Percentiles rank a stretch among this genome's conserved stretches.
These are phyloP conservation scores for Aspergillus ellipticus DNA, from an alignment of 495 filamentous ascomycete genomes.

Conservation along the genomic window DNA sequence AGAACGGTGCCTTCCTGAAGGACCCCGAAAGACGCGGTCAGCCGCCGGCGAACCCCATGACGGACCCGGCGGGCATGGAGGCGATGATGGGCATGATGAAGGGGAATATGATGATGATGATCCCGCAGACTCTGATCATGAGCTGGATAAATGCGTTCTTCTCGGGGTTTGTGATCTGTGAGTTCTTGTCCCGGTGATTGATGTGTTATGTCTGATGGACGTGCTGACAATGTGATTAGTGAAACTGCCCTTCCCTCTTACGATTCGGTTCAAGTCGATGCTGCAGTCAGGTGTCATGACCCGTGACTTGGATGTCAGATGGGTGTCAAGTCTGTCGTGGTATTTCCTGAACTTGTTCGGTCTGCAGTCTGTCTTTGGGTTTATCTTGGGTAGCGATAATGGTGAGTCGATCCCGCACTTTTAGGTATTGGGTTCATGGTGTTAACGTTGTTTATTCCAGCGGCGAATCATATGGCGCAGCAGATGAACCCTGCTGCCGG, in stretches of 20 bases:
- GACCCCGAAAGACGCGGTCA: slow-evolving; percentile 81
- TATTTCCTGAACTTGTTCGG: slow-evolving; percentile 98
- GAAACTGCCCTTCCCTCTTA: slow-evolving; percentile 97
- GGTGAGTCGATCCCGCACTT: slow-evolving; percentile 49
- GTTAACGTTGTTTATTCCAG: slow-evolving; percentile 48
- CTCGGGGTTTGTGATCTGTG: slow-evolving; percentile 94
- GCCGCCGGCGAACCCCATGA: slow-evolving; percentile 90
- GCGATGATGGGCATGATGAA: slow-evolving; percentile 99
- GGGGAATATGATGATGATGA: slow-evolving; percentile 99
- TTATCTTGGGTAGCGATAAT: slow-evolving; percentile 92
- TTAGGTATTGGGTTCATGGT: neutral
- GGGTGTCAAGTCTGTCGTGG: slow-evolving; percentile 98
- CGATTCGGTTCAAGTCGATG: slow-evolving; percentile 99
- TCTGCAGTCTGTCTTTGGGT: slow-evolving; percentile 95
- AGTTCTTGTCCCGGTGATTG: slow-evolving; percentile 26
- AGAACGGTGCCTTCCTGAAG: slow-evolving; percentile 83
- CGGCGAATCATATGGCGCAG: slow-evolving; percentile 89
- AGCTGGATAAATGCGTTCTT: slow-evolving; percentile 99
- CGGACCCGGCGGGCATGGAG: slow-evolving; percentile 96
- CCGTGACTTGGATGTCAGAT: slow-evolving; percentile 90
- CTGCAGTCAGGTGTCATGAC: slow-evolving; percentile 94
- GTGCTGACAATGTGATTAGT: slow-evolving; percentile 55
- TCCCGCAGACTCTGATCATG: slow-evolving; percentile 98
- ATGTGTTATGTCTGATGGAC: slow-evolving; percentile 15
- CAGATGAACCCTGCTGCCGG: slow-evolving; percentile 75